Conservation (phyloP, 805 yeast species). For the Cyberlindnera maritima region DNA sequence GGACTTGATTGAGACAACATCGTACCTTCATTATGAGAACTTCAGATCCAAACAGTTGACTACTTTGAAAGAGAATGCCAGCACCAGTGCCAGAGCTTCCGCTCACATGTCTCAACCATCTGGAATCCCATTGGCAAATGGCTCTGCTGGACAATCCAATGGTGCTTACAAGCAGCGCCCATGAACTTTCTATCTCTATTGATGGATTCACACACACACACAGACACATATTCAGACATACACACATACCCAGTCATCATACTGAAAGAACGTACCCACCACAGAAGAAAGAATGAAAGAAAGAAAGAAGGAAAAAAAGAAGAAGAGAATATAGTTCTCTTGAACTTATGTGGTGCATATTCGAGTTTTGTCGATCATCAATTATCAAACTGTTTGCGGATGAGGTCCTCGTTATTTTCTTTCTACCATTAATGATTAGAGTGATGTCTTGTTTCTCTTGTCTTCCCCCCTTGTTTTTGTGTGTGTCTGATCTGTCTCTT, state of each 20-base stretch:
- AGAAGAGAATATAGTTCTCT: too few relatives aligned
- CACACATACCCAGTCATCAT: neutral
- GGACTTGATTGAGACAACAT: constrained; percentile 91
- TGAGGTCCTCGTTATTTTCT: too few relatives aligned
- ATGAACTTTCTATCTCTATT: neutral
- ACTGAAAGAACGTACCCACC: too few relatives aligned
- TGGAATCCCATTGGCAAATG: constrained; percentile 11
- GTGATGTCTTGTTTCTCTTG: too few relatives aligned
- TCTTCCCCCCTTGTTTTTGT: too few relatives aligned
- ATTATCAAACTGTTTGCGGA: too few relatives aligned
- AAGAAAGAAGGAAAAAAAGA: too few relatives aligned
- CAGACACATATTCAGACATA: neutral
- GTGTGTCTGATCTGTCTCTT: too few relatives aligned
- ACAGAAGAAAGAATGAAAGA: too few relatives aligned
- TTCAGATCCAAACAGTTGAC: constrained; percentile 93
- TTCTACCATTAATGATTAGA: too few relatives aligned
- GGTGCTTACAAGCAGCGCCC: constrained; percentile 25
- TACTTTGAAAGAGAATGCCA: constrained; percentile 89
- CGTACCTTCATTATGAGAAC: constrained; percentile 83
- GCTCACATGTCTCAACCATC: constrained; percentile 31
- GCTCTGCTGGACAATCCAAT: constrained; percentile 15
- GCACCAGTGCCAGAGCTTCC: constrained; percentile 33
- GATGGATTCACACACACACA: neutral
- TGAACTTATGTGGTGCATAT: too few relatives aligned
- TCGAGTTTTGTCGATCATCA: too few relatives aligned